Evolutionary conservation across 2,329 filamentous ascomycete species (phyloP), one percentile per base, ranked within the genome.

Genomic region (Xylaria sp.): DNA sequence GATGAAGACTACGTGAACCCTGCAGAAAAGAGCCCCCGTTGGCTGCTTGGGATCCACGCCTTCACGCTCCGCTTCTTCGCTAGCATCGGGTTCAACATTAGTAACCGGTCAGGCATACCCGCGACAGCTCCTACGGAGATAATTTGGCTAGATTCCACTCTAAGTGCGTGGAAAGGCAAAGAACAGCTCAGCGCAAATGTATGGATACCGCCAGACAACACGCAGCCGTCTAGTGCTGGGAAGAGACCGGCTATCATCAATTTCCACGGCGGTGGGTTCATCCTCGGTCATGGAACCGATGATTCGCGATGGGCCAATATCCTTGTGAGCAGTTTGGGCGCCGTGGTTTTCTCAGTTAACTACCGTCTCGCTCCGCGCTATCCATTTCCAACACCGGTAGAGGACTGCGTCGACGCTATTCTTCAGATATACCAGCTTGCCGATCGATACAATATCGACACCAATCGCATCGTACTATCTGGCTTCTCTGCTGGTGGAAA

Each of bases 221-320:
- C 81, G 20, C 65, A 61, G 17, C 2, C 50, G 29, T 15, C 62
- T 5, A 38, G 20, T 13, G 29, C 42, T 27, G 49, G 17, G 53
- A 70, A 69, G 36, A 59, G 82, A 55, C 82, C 87, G 0, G 85
- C 84, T 20, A 80, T 91, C 38, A 83, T 91, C 71, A 89, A 90
- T 74, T 89, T 90, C 72, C 89, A 91, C 72, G 89, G 89, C 39
- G 89, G 89, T 36, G 89, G 89, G 5, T 90, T 89, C 78, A 86
- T 88, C 11, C 79, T 90, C 22, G 89, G 89, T 11, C 82, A 83
- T 54, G 87, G 84, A 3, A 89, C 86, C 6, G 87, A 91, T 73
- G 89, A 90, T 72, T 83, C 86, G 17, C 82, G 86, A 49, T 90
- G 87, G 83, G 86, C 84, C 3, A 80, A 83, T 2, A 78, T 82